phyloP scores from a whole-genome alignment of 2,329 filamentous ascomycete genomes.

The Penicillium sp. region DNA sequence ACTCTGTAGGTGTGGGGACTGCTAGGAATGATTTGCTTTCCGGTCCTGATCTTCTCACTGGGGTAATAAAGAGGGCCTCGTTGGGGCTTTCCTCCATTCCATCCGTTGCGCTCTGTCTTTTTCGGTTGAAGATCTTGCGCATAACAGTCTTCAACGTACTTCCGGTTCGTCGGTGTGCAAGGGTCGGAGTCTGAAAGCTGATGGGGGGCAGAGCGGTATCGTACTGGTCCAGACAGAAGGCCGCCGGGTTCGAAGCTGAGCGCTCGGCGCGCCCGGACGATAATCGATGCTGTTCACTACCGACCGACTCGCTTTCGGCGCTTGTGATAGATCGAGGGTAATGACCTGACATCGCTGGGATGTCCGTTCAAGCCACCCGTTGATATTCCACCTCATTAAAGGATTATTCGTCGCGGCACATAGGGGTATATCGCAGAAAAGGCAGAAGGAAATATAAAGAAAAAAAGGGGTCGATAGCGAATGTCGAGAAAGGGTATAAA shows the following conservation, averaged over 20 bases:
- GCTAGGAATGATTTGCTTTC: slow-evolving; percentile 23
- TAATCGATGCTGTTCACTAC: slow-evolving; percentile 10
- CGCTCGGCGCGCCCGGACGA: slow-evolving; percentile 15
- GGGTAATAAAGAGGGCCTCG: slow-evolving; percentile 19
- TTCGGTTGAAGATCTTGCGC: slow-evolving; percentile 45
- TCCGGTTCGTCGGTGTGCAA: slow-evolving; percentile 39
- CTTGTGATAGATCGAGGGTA: slow-evolving; percentile 18
- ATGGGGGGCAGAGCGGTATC: slow-evolving; percentile 35
- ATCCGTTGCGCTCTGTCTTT: slow-evolving; percentile 35
- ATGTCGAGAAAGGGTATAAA: slow-evolving; percentile 15
- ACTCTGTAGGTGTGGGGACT: slow-evolving; percentile 26
- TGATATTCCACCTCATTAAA: slow-evolving; percentile 17
- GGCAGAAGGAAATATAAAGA: slow-evolving; percentile 3
- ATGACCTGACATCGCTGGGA: slow-evolving; percentile 14
- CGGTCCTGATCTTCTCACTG: slow-evolving; percentile 12
- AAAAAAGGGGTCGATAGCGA: neutral
- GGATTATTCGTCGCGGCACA: slow-evolving; percentile 15
- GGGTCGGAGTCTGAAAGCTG: slow-evolving; percentile 21
- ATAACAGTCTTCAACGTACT: slow-evolving; percentile 46
- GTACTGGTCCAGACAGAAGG: slow-evolving; percentile 15
- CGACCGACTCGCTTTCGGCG: slow-evolving; percentile 19
- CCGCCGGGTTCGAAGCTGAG: slow-evolving; percentile 17
- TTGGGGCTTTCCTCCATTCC: slow-evolving; percentile 25
- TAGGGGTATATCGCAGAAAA: slow-evolving; percentile 16
- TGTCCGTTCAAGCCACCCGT: neutral